Percentiles rank a stretch among this genome's conserved stretches.
Evolutionary conservation across 139 green algal species (phyloP).

Genomic region (Volvox reticuliferus): DNA sequence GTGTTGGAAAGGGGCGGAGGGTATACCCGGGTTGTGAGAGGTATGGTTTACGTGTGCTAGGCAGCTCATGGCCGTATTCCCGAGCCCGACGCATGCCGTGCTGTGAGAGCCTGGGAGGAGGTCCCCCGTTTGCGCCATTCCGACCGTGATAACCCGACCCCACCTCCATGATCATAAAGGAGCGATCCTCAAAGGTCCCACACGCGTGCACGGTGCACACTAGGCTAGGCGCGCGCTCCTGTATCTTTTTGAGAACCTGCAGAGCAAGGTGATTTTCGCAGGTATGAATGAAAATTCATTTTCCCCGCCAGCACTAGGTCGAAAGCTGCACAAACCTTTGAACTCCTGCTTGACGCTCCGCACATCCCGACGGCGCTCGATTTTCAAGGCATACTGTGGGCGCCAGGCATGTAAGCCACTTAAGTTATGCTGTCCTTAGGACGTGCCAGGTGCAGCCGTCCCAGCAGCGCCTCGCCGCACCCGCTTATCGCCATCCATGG

Average conservation of each 20-base stretch:
- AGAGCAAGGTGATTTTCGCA: neutral
- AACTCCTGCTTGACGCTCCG: constrained; percentile 70
- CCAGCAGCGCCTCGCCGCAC: constrained; percentile 4
- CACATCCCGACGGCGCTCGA: constrained; percentile 69
- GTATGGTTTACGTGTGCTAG: too few species aligned
- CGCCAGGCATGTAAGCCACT: neutral
- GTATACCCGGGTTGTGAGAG: too few species aligned
- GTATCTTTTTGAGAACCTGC: constrained; percentile 64
- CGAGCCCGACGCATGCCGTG: too few species aligned
- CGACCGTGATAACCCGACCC: too few species aligned
- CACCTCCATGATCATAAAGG: constrained; percentile 88
- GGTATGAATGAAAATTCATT: neutral
- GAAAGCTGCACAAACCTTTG: constrained; percentile 41
- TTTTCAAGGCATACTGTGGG: constrained; percentile 76
- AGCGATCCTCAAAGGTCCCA: constrained; percentile 67
- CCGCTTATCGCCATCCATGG: constrained; percentile 39
- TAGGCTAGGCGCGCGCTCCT: constrained; percentile 36
- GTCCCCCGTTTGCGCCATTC: too few species aligned
- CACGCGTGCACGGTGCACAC: constrained; percentile 57
- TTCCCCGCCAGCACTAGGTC: neutral
- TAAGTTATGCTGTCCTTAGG: neutral
- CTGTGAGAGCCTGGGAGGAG: too few species aligned
- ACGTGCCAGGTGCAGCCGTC: neutral
- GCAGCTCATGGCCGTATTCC: too few species aligned
- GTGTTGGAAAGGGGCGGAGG: neutral